Evolutionary conservation across 768 basidiomycete genomes (phyloP).

Genomic region (Infundibulicybe gibba): DNA sequence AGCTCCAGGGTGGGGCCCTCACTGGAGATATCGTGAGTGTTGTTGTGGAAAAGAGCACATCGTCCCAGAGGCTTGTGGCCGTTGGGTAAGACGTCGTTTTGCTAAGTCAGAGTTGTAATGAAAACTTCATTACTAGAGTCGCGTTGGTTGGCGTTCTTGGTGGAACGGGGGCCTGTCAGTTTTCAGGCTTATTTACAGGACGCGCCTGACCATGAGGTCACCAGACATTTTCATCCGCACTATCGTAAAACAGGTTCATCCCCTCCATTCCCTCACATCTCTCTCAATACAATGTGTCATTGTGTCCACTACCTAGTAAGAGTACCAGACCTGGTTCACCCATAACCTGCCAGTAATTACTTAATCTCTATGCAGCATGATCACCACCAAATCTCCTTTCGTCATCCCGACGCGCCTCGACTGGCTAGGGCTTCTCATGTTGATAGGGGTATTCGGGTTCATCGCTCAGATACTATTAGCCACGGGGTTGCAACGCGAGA

Average conservation of each 20-base stretch:
- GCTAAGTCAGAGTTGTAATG: too few species aligned
- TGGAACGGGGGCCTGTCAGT: conserved; percentile 62
- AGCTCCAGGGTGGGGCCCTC: conserved; percentile 5
- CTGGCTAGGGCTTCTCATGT: conserved; percentile 42
- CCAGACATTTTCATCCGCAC: conserved; percentile 38
- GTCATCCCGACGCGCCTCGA: conserved; percentile 42
- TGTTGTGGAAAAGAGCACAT: conserved; percentile 22
- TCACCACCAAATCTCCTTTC: conserved; percentile 31
- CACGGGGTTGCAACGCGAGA: conserved; percentile 5
- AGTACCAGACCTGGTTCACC: neutral
- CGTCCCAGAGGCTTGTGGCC: conserved; percentile 48
- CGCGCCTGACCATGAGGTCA: conserved; percentile 31
- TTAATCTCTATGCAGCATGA: conserved; percentile 32
- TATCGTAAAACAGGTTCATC: conserved; percentile 71
- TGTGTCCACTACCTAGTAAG: conserved; percentile 30
- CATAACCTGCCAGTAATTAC: neutral
- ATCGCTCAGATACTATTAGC: conserved; percentile 32
- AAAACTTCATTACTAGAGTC: conserved; percentile 31
- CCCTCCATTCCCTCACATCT: conserved; percentile 66
- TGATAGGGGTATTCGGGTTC: conserved; percentile 54
- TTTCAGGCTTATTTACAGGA: conserved; percentile 59
- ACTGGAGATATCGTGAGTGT: neutral
- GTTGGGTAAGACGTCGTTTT: conserved; percentile 22
- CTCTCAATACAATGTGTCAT: conserved; percentile 58
- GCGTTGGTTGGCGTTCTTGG: conserved; percentile 61